Evolutionary conservation across 306 rosid species (phyloP), one percentile per base, ranked within the genome.

Genomic region (Geum urbanum): DNA sequence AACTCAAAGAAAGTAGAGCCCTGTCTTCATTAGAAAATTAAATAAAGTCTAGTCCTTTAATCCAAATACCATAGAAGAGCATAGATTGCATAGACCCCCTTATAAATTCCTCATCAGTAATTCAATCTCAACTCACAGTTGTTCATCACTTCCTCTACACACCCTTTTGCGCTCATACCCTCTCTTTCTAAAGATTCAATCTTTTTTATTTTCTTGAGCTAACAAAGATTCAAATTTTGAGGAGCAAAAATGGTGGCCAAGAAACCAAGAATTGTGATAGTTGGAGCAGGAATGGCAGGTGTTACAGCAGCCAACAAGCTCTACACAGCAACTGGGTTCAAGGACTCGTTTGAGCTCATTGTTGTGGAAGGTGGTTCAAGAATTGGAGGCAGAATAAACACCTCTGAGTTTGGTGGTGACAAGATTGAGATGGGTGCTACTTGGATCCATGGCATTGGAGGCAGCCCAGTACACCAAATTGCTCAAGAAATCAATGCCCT

Each of bases 211-310:
- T 19, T 18, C 0, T 8, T 18, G 32, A 12, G 58, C 59, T 54
- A 12, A 57, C 20, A 72, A 63, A 69, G 63, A 49, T 53, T 62
- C 5, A 47, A 50, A 46, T 63, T 72, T 32, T 18, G 50, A 14
- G 48, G 24, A 68, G 48, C 75, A 59, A 70, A 67, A 83, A 94
- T 94, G 99, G 95, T 76, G 84, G 83, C 77, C 50, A 84, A 80
- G 86, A 94, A 91, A 59, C 88, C 96, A 43, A 81, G 81, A 79
- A 83, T 94, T 82, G 96, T 94, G 76, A 86, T 94, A 16, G 83
- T 94, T 55, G 99, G 99, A 51, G 97, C 97, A 1, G 99, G 99
- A 84, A 91, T 94, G 96, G 97, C 99, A 9, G 99, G 99, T 10
- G 83, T 94, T 2, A 88, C 97, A 1, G 99, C 99, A 1, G 99